Conservation (phyloP, 139 green algal genomes). For the Closterium sp. region DNA sequence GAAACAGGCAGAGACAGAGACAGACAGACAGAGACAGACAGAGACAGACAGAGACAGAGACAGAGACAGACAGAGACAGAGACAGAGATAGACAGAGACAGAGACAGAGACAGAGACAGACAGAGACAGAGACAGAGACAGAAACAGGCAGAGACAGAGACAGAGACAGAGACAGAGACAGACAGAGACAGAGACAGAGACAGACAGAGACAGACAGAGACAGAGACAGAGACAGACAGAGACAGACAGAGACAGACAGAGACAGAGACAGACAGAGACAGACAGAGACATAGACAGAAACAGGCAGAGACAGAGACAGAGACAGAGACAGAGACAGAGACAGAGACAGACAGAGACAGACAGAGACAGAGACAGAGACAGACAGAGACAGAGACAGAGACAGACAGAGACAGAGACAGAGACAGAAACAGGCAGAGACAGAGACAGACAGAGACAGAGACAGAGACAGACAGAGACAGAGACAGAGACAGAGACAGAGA, state of each 20-base stretch:
- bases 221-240: not conserved
- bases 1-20: conserved; percentile 13
- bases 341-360: not conserved
- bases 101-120: not conserved
- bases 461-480: not conserved
- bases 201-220: not conserved
- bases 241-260: not conserved
- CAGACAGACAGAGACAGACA: not conserved
- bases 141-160: conserved; percentile 13
- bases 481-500: not conserved
- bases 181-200: not conserved
- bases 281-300: not conserved
- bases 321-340: not conserved
- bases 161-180: not conserved
- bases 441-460: not conserved
- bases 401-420: not conserved
- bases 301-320: not conserved
- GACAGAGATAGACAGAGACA: conserved; percentile 1
- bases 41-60: not conserved
- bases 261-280: not conserved
- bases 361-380: not conserved
- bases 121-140: not conserved
- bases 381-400: not conserved
- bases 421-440: not conserved
- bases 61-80: not conserved